Conservation (phyloP, 2,329 filamentous ascomycete species). For the Neonectria sp. region DNA sequence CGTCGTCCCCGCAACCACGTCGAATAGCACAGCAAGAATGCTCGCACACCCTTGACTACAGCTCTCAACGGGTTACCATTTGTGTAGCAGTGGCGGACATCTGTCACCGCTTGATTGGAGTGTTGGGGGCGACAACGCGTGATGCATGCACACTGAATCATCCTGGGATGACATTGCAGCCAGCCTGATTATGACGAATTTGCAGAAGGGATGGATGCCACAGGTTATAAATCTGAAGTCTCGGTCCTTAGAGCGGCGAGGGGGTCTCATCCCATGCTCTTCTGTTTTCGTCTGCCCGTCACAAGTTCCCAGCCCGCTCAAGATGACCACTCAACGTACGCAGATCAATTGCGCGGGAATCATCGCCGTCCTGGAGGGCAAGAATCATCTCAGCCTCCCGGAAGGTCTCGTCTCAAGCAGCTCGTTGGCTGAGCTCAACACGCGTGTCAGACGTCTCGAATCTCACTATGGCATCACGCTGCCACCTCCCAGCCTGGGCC, state of each 20-base stretch:
- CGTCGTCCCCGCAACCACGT: neutral
- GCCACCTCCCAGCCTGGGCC: constrained; percentile 1
- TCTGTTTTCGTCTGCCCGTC: neutral
- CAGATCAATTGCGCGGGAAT: neutral
- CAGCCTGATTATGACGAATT: neutral
- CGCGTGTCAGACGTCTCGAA: constrained; percentile 12
- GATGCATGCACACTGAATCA: neutral
- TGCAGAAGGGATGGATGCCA: neutral
- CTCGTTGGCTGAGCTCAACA: neutral
- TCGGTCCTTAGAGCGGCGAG: neutral
- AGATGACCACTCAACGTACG: neutral
- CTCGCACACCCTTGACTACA: neutral
- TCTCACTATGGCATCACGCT: neutral
- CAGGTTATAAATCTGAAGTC: neutral
- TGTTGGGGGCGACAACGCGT: neutral
- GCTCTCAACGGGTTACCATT: neutral
- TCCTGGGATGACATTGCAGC: neutral
- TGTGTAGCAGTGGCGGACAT: neutral
- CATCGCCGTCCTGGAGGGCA: neutral
- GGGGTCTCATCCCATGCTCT: neutral
- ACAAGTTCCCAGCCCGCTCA: neutral
- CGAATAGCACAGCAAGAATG: neutral
- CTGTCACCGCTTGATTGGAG: neutral
- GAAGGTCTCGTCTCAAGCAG: neutral
- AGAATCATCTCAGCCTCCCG: neutral